A percentile compares a stretch with the other conserved stretches of the same genome.
phyloP scores from a whole-genome alignment of 169 alveolate genomes.

The Plasmodium gonderi region DNA sequence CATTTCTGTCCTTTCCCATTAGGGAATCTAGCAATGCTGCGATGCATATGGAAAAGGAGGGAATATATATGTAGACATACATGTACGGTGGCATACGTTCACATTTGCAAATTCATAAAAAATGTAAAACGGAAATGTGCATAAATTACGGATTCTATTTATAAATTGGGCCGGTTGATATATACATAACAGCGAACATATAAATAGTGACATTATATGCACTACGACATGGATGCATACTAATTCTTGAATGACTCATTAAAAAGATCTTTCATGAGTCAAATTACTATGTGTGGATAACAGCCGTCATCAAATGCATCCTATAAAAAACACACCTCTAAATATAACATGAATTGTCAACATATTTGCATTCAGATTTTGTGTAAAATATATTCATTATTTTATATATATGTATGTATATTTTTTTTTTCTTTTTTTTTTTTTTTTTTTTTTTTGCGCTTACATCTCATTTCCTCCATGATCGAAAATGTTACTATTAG shows the following conservation, averaged over 20 bases:
- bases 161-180: background rate
- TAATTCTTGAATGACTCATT: background rate
- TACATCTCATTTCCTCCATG: conserved; percentile 75
- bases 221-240: background rate
- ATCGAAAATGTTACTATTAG: background rate
- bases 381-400: background rate
- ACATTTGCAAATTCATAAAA: background rate
- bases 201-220: background rate
- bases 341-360: background rate
- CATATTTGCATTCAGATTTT: background rate
- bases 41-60: background rate
- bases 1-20: conserved; percentile 86
- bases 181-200: background rate
- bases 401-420: background rate
- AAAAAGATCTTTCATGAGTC: background rate
- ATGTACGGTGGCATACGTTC: background rate
- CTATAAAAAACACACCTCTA: background rate
- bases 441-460: conserved; percentile 12
- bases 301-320: background rate
- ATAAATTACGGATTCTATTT: background rate
- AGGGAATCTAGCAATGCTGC: conserved; percentile 84
- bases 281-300: background rate
- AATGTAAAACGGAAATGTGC: background rate
- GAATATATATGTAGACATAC: background rate
- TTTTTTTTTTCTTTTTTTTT: background rate